Evolutionary conservation across 1,284 basidiomycete genomes (phyloP).

Genomic region (Coriolopsis trogii): DNA sequence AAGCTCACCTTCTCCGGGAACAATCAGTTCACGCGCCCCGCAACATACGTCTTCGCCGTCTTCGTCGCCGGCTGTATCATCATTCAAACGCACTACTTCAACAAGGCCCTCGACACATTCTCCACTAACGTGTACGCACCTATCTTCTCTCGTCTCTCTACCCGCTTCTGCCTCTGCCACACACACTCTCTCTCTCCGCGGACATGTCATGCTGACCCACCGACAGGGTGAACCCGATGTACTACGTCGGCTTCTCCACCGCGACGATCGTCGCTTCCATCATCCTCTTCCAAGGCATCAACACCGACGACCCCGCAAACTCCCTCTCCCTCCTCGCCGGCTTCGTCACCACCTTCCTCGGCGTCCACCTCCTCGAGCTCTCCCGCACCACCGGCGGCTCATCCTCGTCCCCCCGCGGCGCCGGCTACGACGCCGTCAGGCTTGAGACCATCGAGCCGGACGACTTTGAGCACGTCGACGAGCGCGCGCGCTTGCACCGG

Average conservation of each 20-base stretch:
- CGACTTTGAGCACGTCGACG: constrained; percentile 16
- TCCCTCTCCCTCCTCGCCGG: constrained; percentile 86
- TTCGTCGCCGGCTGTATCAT: constrained; percentile 88
- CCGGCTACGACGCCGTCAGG: constrained; percentile 17
- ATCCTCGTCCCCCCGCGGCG: constrained; percentile 6
- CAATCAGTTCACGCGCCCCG: constrained; percentile 94
- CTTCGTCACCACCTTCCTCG: constrained; percentile 66
- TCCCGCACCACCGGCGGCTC: constrained; percentile 43
- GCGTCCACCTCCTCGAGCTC: constrained; percentile 56
- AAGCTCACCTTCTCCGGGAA: constrained; percentile 94
- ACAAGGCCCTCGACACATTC: constrained; percentile 97
- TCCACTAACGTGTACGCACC: constrained; percentile 92
- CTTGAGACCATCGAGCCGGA: constrained; percentile 22
- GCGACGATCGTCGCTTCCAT: constrained; percentile 94
- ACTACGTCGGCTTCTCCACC: constrained; percentile 98
- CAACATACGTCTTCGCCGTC: constrained; percentile 93
- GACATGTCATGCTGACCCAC: no score
- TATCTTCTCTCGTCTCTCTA: no score
- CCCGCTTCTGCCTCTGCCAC: background rate
- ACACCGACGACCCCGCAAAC: constrained; percentile 83
- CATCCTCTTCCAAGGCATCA: constrained; percentile 96
- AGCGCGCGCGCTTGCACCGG: constrained; percentile 18
- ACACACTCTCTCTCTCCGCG: background rate
- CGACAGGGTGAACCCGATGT: constrained; percentile 94
- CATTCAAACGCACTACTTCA: constrained; percentile 99